phyloP scores from a whole-genome alignment of 805 yeast genomes.

The Candida saitoana region DNA sequence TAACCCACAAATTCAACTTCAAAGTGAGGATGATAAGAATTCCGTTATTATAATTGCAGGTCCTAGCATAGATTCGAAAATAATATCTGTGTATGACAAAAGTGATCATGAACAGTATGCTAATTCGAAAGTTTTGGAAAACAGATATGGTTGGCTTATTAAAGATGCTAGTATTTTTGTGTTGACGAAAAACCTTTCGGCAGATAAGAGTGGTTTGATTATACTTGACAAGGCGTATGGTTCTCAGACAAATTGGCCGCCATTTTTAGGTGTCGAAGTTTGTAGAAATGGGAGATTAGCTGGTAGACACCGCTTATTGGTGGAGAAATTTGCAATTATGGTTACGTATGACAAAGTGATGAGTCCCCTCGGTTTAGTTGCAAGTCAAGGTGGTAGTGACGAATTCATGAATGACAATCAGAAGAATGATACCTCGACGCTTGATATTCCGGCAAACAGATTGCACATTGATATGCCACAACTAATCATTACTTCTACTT shows the following conservation, averaged over 20 bases:
- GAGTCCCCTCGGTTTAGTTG: slow-evolving; percentile 23
- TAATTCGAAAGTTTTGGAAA: slow-evolving; percentile 46
- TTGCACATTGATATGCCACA: slow-evolving; percentile 66
- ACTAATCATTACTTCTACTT: slow-evolving; percentile 63
- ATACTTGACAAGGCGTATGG: slow-evolving; percentile 53
- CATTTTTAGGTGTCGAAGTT: slow-evolving; percentile 77
- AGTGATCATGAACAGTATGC: slow-evolving; percentile 20
- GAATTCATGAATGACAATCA: slow-evolving; percentile 2
- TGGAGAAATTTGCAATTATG: slow-evolving; percentile 61
- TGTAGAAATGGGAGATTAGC: slow-evolving; percentile 44
- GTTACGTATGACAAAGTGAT: slow-evolving; percentile 49
- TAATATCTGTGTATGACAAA: slow-evolving; percentile 57
- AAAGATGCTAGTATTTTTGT: slow-evolving; percentile 71
- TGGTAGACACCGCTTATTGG: slow-evolving; percentile 46
- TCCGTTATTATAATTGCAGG: slow-evolving; percentile 68
- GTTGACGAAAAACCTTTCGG: slow-evolving; percentile 47
- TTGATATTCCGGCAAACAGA: slow-evolving; percentile 22
- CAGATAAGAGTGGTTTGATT: slow-evolving; percentile 8
- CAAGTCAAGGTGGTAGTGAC: slow-evolving; percentile 7
- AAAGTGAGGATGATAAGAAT: slow-evolving; percentile 38
- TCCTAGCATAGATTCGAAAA: slow-evolving; percentile 64
- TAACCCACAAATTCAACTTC: slow-evolving; percentile 43
- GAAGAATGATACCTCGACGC: slow-evolving; percentile 1
- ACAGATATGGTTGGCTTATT: slow-evolving; percentile 65
- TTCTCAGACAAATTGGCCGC: slow-evolving; percentile 69